These are phyloP conservation scores for Paramecium caudatum DNA, from an alignment of 73 alveolate genomes.

Conservation along the genomic window DNA sequence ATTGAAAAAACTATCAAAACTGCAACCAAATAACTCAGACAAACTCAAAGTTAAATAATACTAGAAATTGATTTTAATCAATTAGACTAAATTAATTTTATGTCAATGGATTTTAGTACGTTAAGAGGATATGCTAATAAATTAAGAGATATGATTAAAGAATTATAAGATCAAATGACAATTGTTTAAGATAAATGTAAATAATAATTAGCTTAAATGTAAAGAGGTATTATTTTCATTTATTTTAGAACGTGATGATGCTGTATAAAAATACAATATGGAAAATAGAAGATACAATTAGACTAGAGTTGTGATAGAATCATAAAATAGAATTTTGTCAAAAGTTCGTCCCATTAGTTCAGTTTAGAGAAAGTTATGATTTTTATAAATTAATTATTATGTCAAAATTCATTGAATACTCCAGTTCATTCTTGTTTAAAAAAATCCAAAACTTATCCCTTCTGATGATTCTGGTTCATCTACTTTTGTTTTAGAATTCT, in stretches of 20 bases:
- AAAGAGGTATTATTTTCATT: constrained; percentile 2
- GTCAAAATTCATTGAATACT: constrained; percentile 56
- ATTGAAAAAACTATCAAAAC: constrained; percentile 61
- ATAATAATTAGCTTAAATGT: constrained; percentile 7
- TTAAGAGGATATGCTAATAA: constrained; percentile 41
- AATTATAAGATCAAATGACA: background rate
- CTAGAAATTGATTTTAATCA: background rate
- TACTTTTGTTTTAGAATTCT: background rate
- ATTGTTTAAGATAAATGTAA: constrained; percentile 35
- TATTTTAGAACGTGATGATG: constrained; percentile 47
- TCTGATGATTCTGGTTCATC: constrained; percentile 1
- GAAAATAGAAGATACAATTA: constrained; percentile 64
- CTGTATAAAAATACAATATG: background rate
- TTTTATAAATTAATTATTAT: background rate
- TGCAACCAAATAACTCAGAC: background rate
- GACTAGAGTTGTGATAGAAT: constrained; percentile 62
- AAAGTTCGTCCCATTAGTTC: constrained; percentile 46
- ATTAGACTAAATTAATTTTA: constrained; percentile 40
- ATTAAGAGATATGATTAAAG: constrained; percentile 57
- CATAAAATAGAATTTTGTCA: constrained; percentile 31
- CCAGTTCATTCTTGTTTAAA: constrained; percentile 31
- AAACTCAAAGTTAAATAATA: constrained; percentile 26
- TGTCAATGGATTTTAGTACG: constrained; percentile 34
- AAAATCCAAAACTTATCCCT: constrained; percentile 58
- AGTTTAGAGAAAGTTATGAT: constrained; percentile 51